Base-by-base conservation (phyloP, 164 flowering plant genomes). In the Hamamelis virginiana region DNA sequence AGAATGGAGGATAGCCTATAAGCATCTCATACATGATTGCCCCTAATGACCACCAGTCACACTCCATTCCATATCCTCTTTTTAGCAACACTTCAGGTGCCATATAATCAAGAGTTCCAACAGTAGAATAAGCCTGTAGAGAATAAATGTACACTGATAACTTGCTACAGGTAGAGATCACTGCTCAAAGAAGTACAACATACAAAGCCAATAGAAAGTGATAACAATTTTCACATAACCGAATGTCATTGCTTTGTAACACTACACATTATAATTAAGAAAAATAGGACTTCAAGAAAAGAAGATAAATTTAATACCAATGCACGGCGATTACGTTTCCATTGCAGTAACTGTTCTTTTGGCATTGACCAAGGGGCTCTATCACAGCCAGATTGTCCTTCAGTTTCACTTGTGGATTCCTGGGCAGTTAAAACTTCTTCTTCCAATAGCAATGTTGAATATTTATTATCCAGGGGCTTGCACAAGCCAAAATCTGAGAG, bases 401-500 rank as follows among this genome's bases (percentile, higher is more conserved):
- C 93, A 65, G 61, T 70, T 73, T 83, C 90, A 71, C 41, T 59
- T 47, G 63, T 56, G 18, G 80, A 72, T 63, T 85, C 89, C 66
- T 87, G 90, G 59, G 76, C 28, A 15, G 75, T 67, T 57, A 88
- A 77, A 52, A 76, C 81, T 11, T 85, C 91, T 68, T 84, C 81
- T 65, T 92, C 94, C 78, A 84, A 75, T 41, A 89, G 64, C n/a
- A 83, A 67, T 48, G 86, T 60, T 48, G 96, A 88, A 75, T 86
- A 89, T 76, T 89, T 90, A 25, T 76, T 80, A 63, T 91, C 96
- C 65, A 94, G 82, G 66, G 98, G 91, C 74, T 94, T 94, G 72
- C 97, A 94, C 80, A 91, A 85, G 55, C 98, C 98, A 81, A 94
- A 94, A 75, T 94, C 98, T 51, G 97, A 94, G 71, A 94, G 97